Evolutionary conservation across 2,329 filamentous ascomycete genomes (phyloP), one percentile per base, ranked within the genome.

Genomic region (Neonectria magnoliae): DNA sequence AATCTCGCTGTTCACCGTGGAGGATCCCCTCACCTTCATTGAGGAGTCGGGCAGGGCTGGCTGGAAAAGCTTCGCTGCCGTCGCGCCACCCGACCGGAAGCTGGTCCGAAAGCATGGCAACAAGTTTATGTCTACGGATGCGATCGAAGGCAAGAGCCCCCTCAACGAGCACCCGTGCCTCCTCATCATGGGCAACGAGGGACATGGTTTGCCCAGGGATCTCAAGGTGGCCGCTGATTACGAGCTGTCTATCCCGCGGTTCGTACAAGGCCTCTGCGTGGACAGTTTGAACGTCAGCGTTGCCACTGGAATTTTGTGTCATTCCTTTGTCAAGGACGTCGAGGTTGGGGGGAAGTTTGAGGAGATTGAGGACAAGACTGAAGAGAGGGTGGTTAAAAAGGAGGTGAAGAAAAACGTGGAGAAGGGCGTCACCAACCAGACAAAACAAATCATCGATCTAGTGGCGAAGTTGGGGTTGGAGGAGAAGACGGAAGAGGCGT

Each of bases 251-350:
- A 93, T 99, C 58, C 85, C 85, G 69, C 87, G 77, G 77, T 86
- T 77, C 68, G 85, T 78, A 45, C 81, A 75, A 67, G 82, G 73
- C 76, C 86, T 74, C 76, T 89, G 70, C 76, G 89, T 99, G 3
- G 95, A 98, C 78, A 97, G 94, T 77, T 81, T 99, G 77, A 98
- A 99, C 76, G 96, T 98, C 42, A 93, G 93, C 75, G 94, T 97
- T 20, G 95, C 96, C 1, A 89, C 93, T 7, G 93, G 89, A 1
- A 81, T 98, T 53, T 80, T 98, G 55, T 90, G 90, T 66, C 86
- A 90, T 68, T 83, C 90, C 0, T 93, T 96, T 74, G 76, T 93
- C 73, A 85, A 80, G 73, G 77, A 73, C 36, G 59, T 64, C 4
- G 57, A 60, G 36, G 36, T 48, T 18, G 48, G n/a, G 11, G 38